Conservation (phyloP, 768 basidiomycete species). For the Russula virescens region DNA sequence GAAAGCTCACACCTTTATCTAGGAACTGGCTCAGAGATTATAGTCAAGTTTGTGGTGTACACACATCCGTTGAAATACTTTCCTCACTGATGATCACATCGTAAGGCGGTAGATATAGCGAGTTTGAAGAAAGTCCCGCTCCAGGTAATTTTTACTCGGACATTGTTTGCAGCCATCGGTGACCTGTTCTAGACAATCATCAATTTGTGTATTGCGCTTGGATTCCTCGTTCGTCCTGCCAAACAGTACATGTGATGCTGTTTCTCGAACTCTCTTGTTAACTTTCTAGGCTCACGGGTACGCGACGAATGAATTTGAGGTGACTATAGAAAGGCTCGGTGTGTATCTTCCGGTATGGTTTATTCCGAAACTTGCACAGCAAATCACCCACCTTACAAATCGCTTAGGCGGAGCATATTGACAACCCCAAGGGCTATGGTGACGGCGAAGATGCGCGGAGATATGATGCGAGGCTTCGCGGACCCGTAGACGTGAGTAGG, state of each 20-base stretch:
- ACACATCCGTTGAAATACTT: not conserved
- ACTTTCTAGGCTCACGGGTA: slow-evolving; percentile 62
- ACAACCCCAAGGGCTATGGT: slow-evolving; percentile 89
- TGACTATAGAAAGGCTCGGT: slow-evolving; percentile 75
- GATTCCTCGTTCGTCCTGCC: slow-evolving; percentile 61
- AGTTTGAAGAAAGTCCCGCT: slow-evolving; percentile 65
- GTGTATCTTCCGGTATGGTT: slow-evolving; percentile 71
- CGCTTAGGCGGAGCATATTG: slow-evolving; percentile 73
- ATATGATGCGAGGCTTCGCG: slow-evolving; percentile 71
- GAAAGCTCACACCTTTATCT: not conserved
- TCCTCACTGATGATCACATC: not conserved
- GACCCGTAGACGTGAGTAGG: slow-evolving; percentile 66
- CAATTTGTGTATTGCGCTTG: slow-evolving; percentile 84
- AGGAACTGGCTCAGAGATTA: slow-evolving; percentile 91
- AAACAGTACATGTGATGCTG: not conserved
- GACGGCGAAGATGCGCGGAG: slow-evolving; percentile 76
- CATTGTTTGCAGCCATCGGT: not conserved
- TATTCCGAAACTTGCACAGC: not conserved
- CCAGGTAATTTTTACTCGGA: slow-evolving; percentile 41
- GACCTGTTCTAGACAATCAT: slow-evolving; percentile 59
- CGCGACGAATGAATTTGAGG: slow-evolving; percentile 80
- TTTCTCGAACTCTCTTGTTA: not conserved
- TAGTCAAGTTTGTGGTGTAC: slow-evolving; percentile 46
- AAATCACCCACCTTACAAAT: not conserved
- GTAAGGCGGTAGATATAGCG: slow-evolving; percentile 77